Conservation (phyloP, 2,329 filamentous ascomycete genomes). For the Hypoxylon sp. region DNA sequence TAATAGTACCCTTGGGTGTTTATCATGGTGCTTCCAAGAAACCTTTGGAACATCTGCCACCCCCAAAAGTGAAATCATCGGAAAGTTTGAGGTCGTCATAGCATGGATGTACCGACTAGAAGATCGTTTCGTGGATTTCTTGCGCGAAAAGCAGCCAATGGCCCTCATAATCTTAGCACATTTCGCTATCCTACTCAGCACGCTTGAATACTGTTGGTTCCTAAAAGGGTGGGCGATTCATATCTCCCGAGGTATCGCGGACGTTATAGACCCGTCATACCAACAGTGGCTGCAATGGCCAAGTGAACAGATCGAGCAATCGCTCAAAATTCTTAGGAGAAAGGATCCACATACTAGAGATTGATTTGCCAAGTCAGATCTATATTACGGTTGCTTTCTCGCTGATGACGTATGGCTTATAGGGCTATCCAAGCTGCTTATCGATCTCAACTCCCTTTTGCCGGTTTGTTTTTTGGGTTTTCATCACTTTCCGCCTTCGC, state of each 20-base stretch:
- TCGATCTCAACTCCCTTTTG: no score
- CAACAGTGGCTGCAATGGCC: constrained; percentile 4
- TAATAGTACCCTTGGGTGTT: background rate
- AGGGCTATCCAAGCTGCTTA: no score
- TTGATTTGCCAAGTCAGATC: background rate
- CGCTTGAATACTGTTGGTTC: constrained; percentile 24
- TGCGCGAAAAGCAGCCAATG: background rate
- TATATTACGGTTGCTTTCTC: no score
- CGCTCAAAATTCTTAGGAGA: background rate
- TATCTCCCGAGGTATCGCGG: constrained; percentile 15
- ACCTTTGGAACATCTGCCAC: constrained; percentile 1
- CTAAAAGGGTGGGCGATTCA: constrained; percentile 25
- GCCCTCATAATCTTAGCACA: constrained; percentile 20
- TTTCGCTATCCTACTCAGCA: constrained; percentile 17
- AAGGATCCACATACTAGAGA: background rate
- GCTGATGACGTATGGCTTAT: no score
- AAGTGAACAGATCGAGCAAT: background rate
- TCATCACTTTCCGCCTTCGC: no score
- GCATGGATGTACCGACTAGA: constrained; percentile 21
- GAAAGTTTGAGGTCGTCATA: constrained; percentile 17
- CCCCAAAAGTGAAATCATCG: background rate
- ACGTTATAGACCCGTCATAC: background rate
- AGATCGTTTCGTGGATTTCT: constrained; percentile 11
- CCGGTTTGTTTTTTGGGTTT: no score
- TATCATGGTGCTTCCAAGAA: constrained; percentile 10